These are phyloP conservation scores for Fistulifera solaris DNA, from an alignment of 108 stramenopile species.

Conservation along the genomic window DNA sequence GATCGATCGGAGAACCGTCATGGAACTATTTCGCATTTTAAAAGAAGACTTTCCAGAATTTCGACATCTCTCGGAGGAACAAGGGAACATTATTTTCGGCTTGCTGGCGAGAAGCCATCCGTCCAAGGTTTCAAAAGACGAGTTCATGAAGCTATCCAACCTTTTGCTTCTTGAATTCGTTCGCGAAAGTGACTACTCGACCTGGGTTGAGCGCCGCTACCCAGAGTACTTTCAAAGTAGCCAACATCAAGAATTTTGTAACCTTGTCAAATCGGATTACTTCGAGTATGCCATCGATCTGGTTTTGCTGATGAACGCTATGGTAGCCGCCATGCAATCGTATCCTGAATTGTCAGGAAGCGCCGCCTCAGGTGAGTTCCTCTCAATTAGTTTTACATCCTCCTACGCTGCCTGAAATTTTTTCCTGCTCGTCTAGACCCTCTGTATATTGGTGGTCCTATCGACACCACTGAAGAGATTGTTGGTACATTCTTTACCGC, in stretches of 20 bases:
- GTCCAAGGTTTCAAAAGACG: slow-evolving; percentile 28
- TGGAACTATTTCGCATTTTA: slow-evolving; percentile 51
- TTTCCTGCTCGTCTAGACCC: no score
- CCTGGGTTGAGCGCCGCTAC: slow-evolving; percentile 35
- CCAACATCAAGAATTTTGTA: slow-evolving; percentile 19
- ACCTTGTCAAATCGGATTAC: slow-evolving; percentile 28
- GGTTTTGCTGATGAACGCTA: slow-evolving; percentile 57
- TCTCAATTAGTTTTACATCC: no score
- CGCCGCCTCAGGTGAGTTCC: slow-evolving; percentile 2
- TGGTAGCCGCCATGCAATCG: slow-evolving; percentile 51
- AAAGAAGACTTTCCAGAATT: slow-evolving; percentile 74
- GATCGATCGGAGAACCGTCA: slow-evolving; percentile 45
- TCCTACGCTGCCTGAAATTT: no score
- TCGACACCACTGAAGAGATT: slow-evolving; percentile 52
- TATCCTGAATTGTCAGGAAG: slow-evolving; percentile 56
- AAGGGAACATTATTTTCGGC: slow-evolving; percentile 38
- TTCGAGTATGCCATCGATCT: slow-evolving; percentile 58
- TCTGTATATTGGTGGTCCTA: slow-evolving; percentile 11
- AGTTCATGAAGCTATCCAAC: slow-evolving; percentile 54
- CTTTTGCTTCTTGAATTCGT: slow-evolving; percentile 49
- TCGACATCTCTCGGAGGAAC: slow-evolving; percentile 32
- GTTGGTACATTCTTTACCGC: slow-evolving; percentile 57
- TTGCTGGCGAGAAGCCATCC: slow-evolving; percentile 45
- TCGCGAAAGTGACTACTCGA: slow-evolving; percentile 29
- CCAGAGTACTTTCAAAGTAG: slow-evolving; percentile 32